phyloP scores from a whole-genome alignment of 2,329 filamentous ascomycete genomes.

The Fonsecaea erecta region DNA sequence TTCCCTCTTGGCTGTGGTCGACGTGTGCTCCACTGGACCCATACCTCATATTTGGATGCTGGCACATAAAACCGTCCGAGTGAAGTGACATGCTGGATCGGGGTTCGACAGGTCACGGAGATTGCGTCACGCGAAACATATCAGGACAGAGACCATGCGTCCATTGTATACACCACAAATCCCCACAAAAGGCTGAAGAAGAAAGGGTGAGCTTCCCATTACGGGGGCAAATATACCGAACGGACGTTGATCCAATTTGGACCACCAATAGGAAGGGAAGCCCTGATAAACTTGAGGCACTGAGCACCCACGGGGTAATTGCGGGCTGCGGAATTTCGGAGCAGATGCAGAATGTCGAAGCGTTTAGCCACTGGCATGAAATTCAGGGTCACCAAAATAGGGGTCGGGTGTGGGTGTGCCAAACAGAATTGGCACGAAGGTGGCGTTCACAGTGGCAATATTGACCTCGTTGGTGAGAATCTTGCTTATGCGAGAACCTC shows the following conservation, averaged over 20 bases:
- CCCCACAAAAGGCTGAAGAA: neutral
- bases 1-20: neutral
- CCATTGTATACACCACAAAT: neutral
- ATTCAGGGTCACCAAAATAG: neutral
- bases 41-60: neutral
- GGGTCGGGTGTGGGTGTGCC: neutral
- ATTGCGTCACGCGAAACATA: neutral
- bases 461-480: neutral
- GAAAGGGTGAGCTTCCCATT: neutral
- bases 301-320: neutral
- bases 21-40: neutral
- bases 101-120: neutral
- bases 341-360: neutral
- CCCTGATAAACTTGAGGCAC: neutral
- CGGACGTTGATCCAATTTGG: neutral
- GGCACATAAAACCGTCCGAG: neutral
- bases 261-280: neutral
- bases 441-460: neutral
- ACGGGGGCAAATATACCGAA: neutral
- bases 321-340: slow-evolving; percentile 12
- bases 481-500: neutral
- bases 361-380: neutral
- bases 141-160: neutral
- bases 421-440: neutral
- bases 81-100: neutral